Conservation (phyloP, 441 rosid genomes). For the Aleurites moluccanus region DNA sequence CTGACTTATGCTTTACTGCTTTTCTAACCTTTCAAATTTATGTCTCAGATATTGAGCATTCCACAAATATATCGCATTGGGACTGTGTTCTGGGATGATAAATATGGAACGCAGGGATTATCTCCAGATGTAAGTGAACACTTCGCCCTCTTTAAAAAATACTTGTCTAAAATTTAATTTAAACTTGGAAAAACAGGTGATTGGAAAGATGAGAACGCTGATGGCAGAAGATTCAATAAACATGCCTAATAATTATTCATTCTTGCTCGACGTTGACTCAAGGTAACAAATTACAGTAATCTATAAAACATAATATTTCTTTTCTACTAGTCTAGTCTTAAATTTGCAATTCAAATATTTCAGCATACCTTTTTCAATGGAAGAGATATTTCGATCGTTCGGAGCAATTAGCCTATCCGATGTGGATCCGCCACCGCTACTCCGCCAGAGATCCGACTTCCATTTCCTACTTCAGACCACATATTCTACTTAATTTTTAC, state of each 20-base stretch:
- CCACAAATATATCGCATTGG: conserved; percentile 64
- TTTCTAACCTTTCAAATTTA: background rate
- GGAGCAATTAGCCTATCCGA: conserved; percentile 37
- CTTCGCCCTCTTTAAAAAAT: background rate
- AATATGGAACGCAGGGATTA: conserved; percentile 67
- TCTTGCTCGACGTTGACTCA: conserved; percentile 66
- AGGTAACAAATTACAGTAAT: conserved; percentile 37
- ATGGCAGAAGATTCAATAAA: conserved; percentile 58
- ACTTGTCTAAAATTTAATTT: background rate
- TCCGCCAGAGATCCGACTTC: conserved; percentile 60
- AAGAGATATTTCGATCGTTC: conserved; percentile 51
- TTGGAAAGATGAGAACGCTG: conserved; percentile 48
- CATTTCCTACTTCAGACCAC: conserved; percentile 46
- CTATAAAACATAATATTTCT: too few species aligned
- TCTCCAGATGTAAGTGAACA: conserved; percentile 50
- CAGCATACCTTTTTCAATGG: conserved; percentile 67
- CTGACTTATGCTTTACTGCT: background rate
- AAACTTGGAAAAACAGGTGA: conserved; percentile 40
- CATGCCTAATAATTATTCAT: conserved; percentile 48
- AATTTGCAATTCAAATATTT: background rate
- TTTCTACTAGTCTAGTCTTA: too few species aligned
- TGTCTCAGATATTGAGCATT: conserved; percentile 54
- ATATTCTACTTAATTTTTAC: conserved; percentile 17
- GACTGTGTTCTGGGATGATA: conserved; percentile 73
- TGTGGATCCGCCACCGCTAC: conserved; percentile 53